A percentile compares a stretch with the other conserved stretches of the same genome.
Evolutionary conservation across 1,139 yeast species (phyloP).

Genomic region (Sugiyamaella novakii): DNA sequence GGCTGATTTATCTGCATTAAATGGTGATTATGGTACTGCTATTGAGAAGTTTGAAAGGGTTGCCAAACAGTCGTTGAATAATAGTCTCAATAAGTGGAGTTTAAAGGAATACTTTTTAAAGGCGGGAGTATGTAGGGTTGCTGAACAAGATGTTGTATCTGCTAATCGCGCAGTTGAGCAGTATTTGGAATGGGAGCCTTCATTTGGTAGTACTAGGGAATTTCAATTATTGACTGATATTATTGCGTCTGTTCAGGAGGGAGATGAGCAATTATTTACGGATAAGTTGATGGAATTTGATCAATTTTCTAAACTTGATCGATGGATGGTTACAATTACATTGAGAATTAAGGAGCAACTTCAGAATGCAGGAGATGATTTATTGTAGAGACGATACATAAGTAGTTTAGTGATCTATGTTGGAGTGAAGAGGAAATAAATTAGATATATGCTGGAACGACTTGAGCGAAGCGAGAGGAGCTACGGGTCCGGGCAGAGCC

Average conservation of each 20-base stretch:
- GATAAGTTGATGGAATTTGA: constrained; percentile 80
- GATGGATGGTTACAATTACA: constrained; percentile 85
- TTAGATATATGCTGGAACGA: too few relatives aligned
- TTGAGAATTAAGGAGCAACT: constrained; percentile 78
- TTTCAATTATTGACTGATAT: constrained; percentile 62
- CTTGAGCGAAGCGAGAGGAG: too few relatives aligned
- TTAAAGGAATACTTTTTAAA: constrained; percentile 89
- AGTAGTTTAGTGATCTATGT: too few relatives aligned
- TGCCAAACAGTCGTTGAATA: constrained; percentile 73
- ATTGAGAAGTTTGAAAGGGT: constrained; percentile 74
- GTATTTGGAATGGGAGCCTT: constrained; percentile 71
- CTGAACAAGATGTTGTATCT: constrained; percentile 79
- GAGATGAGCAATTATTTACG: constrained; percentile 77
- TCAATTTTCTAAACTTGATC: constrained; percentile 85
- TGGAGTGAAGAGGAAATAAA: too few relatives aligned
- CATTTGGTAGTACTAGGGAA: constrained; percentile 80
- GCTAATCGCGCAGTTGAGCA: constrained; percentile 72
- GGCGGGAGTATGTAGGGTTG: constrained; percentile 77
- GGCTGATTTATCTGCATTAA: constrained; percentile 84
- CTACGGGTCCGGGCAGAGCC: too few relatives aligned
- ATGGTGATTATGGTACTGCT: constrained; percentile 72
- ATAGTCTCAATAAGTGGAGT: constrained; percentile 83
- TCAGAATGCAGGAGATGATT: constrained; percentile 70
- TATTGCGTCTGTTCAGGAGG: constrained; percentile 71
- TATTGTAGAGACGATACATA: constrained; percentile 34